Percentiles rank a stretch among this genome's conserved stretches.
phyloP scores from a whole-genome alignment of 2,329 filamentous ascomycete species.

The Aspergillus fijiensis region DNA sequence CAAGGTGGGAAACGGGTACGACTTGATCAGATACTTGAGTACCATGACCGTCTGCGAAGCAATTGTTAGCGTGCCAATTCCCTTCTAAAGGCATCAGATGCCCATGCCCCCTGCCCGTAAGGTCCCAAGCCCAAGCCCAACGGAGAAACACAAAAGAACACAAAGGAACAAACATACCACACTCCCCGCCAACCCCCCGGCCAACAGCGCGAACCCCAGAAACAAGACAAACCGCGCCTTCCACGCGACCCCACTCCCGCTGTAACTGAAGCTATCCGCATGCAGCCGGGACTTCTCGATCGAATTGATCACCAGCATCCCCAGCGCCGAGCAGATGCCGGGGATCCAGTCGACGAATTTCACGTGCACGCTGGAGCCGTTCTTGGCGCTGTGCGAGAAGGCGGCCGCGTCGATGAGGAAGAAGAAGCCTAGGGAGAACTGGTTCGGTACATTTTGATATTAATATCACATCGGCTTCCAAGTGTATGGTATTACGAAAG shows the following conservation, averaged over 20 bases:
- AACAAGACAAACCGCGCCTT: conserved; percentile 68
- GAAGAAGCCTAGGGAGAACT: conserved; percentile 71
- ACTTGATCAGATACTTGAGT: conserved; percentile 64
- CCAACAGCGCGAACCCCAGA: conserved; percentile 67
- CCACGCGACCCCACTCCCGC: conserved; percentile 67
- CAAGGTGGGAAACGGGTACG: conserved; percentile 60
- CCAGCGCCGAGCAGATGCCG: conserved; percentile 66
- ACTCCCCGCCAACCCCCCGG: conserved; percentile 65
- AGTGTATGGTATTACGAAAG: too few relatives aligned
- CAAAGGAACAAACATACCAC: conserved; percentile 47
- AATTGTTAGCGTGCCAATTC: neutral
- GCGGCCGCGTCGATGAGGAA: conserved; percentile 66
- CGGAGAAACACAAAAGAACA: neutral
- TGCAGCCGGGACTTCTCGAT: conserved; percentile 67
- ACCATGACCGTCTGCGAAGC: conserved; percentile 59
- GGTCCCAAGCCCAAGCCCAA: neutral
- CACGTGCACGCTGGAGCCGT: conserved; percentile 62
- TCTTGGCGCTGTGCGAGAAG: conserved; percentile 61
- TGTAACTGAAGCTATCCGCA: conserved; percentile 65
- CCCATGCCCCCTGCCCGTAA: neutral
- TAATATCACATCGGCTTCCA: neutral
- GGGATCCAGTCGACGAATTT: conserved; percentile 73
- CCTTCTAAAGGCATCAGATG: neutral
- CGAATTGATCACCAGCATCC: conserved; percentile 71
- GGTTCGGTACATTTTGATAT: neutral